Evolutionary conservation across 768 basidiomycete species (phyloP), one percentile per base, ranked within the genome.

Genomic region (Leccinum longicurvipes): DNA sequence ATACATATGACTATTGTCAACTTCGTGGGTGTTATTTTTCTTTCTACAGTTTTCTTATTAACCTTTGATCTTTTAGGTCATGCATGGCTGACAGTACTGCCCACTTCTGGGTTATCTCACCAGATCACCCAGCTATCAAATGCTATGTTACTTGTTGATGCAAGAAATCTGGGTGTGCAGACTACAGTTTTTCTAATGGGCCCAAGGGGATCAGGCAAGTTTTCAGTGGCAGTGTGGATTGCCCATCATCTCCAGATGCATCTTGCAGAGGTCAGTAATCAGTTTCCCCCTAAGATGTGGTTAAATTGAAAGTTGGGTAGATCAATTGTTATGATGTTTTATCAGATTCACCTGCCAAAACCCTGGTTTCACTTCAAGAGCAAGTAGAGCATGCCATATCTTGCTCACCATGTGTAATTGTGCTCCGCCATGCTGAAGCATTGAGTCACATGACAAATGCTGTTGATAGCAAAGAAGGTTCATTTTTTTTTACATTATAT

Each of bases 251-350:
- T 93, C 3, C 93, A 92, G 12, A 78, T 94, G 55, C 92, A 93
- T 69, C 55, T 92, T 0, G 76, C 91, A 12, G 90, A 93, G 79
- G 94, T 90, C 3, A 51, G 62, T 3, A 27, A 8, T 21, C 8
- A 29, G 12, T 21, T 41, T 1, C 15, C 15, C 21, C 17, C 0
- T 25, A 3, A 4, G 23, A 21, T 17, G 44, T 45, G n/a, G 12
- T 54, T 39, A 42, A 52, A 11, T 39, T 21, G 7, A 32, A 15
- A 5, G n/a, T 29, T 50, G 39, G 54, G 6, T 24, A 98, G 94
- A 77, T 96, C 45, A 86, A 97, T 59, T 95, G 93, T 67, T 98
- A 84, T 67, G 83, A 91, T 52, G 63, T 94, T 6, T 63, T 94
- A 7, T 89, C 87, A 3, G 95, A 98, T 48, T 87, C 80, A 42